These are phyloP conservation scores for Talaromyces nanjingensis DNA, from an alignment of 495 filamentous ascomycete genomes.

Conservation along the genomic window DNA sequence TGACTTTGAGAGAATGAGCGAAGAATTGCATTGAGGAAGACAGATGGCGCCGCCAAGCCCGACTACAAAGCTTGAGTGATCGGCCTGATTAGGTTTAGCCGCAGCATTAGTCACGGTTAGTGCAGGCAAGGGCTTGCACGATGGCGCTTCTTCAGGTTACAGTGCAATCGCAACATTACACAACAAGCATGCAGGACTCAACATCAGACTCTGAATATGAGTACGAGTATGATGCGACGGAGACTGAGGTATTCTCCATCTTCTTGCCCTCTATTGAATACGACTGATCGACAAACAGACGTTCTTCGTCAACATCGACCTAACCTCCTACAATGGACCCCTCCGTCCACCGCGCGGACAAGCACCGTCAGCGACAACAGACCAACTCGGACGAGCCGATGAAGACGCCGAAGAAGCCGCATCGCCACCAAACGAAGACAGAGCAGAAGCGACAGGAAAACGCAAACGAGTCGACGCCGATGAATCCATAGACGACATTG, in stretches of 20 bases:
- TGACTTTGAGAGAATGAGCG: neutral
- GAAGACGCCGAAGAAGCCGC: slow-evolving; percentile 6
- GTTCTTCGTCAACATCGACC: slow-evolving; percentile 49
- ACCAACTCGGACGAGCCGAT: neutral
- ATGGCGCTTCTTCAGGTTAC: neutral
- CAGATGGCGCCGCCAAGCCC: neutral
- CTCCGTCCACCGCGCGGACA: slow-evolving; percentile 28
- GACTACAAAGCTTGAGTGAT: neutral
- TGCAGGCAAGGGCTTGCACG: neutral
- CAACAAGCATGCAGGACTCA: neutral
- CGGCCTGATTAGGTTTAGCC: neutral
- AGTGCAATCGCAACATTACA: neutral
- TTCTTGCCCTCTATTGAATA: neutral
- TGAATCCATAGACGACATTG: slow-evolving; percentile 15
- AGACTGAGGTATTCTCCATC: slow-evolving; percentile 45
- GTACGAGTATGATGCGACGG: slow-evolving; percentile 53
- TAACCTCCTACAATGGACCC: slow-evolving; percentile 37
- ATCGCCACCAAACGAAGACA: neutral
- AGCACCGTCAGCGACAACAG: slow-evolving; percentile 10
- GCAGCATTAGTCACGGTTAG: neutral
- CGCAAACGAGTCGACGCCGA: neutral
- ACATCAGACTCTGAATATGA: slow-evolving; percentile 43
- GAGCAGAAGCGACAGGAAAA: slow-evolving; percentile 1
- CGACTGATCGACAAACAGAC: slow-evolving; percentile 22
- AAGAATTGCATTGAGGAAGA: too few relatives aligned